phyloP scores from a whole-genome alignment of 495 filamentous ascomycete genomes.

The Xylaria grammica region DNA sequence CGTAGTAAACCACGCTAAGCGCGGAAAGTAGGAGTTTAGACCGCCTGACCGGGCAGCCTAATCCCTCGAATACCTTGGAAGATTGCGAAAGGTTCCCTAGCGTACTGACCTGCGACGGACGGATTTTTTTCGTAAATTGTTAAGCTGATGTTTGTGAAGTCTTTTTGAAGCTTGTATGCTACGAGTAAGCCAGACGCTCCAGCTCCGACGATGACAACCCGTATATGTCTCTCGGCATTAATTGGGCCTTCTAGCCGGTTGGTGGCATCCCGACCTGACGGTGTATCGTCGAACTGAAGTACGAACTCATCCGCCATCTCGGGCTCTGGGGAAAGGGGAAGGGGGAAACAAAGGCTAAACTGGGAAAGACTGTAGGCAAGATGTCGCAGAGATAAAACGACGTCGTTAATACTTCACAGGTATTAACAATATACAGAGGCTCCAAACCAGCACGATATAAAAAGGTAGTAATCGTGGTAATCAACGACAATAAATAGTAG shows the following conservation, averaged over 20 bases:
- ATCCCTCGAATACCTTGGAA: too few relatives aligned
- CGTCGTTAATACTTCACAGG: too few relatives aligned
- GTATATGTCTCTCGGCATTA: constrained; percentile 23
- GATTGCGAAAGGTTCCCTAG: too few relatives aligned
- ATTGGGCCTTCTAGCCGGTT: constrained; percentile 23
- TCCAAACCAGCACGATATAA: too few relatives aligned
- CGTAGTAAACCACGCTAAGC: too few relatives aligned
- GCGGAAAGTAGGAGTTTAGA: too few relatives aligned
- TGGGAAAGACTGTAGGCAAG: not conserved
- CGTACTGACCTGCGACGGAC: constrained; percentile 59
- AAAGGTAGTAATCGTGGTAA: too few relatives aligned
- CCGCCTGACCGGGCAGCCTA: too few relatives aligned
- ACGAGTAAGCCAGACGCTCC: constrained; percentile 38
- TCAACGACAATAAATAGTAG: too few relatives aligned
- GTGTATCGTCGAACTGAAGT: constrained; percentile 8
- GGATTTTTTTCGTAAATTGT: constrained; percentile 66
- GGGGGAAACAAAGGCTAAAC: not conserved
- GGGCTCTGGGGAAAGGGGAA: not conserved
- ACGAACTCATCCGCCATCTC: constrained; percentile 10
- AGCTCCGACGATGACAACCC: constrained; percentile 37
- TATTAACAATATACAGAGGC: too few relatives aligned
- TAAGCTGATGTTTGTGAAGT: constrained; percentile 39
- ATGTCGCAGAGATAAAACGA: too few relatives aligned
- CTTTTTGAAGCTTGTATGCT: constrained; percentile 31
- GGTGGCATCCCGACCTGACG: constrained; percentile 16